Percentiles rank a stretch among this genome's conserved stretches.
Evolutionary conservation across 2,329 filamentous ascomycete species (phyloP).

Genomic region (Cadophora gregata): DNA sequence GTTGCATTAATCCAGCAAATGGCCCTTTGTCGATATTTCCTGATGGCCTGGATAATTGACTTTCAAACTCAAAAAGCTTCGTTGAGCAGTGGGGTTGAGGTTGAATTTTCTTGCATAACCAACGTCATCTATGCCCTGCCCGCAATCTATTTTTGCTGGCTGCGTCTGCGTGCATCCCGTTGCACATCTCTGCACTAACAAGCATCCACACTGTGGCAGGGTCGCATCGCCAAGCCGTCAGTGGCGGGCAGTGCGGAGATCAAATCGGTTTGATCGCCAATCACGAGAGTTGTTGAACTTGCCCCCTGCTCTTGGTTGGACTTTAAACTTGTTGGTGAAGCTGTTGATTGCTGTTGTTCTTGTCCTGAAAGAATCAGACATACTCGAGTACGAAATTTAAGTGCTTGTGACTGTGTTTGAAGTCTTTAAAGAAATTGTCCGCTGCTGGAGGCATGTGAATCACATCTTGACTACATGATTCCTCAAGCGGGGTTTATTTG

Average conservation of each 20-base stretch:
- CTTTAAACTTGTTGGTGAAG: too few relatives aligned
- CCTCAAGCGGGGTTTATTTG: too few relatives aligned
- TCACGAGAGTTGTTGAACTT: too few relatives aligned
- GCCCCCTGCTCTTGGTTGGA: too few relatives aligned
- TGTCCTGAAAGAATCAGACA: too few relatives aligned
- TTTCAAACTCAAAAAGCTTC: neutral
- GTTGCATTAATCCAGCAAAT: neutral
- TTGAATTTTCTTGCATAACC: conserved; percentile 2
- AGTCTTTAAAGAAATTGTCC: too few relatives aligned
- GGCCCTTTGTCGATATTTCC: neutral
- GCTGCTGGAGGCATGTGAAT: too few relatives aligned
- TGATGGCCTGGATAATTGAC: neutral
- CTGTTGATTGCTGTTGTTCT: too few relatives aligned
- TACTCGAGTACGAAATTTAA: too few relatives aligned
- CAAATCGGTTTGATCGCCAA: neutral
- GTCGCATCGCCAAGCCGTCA: conserved; percentile 1
- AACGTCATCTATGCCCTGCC: conserved; percentile 2
- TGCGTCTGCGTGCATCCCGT: neutral
- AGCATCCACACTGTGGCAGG: neutral
- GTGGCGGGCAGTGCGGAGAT: neutral
- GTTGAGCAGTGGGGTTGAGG: conserved; percentile 1
- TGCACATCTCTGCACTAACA: neutral
- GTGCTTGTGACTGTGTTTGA: too few relatives aligned
- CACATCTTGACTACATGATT: too few relatives aligned
- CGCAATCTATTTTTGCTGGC: conserved; percentile 9